These are phyloP conservation scores for Ogataea dorogensis DNA, from an alignment of 805 yeast species.

Conservation along the genomic window DNA sequence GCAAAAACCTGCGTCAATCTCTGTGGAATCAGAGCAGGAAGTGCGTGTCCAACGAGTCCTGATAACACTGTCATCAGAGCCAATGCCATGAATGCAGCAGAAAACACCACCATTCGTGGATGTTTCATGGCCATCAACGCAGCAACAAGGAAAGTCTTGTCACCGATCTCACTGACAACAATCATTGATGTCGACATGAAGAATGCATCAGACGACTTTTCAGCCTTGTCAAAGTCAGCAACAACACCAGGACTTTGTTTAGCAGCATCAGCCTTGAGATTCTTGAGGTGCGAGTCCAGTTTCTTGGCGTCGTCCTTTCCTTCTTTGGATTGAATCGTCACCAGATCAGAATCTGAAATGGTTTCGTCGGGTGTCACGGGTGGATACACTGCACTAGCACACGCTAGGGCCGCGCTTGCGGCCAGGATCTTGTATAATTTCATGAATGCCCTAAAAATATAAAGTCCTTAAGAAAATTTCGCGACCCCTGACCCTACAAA, in stretches of 20 bases:
- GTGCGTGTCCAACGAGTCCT: slow-evolving; percentile 87
- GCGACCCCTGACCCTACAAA: no score
- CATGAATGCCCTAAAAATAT: slow-evolving; percentile 9
- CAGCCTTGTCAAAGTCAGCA: slow-evolving; percentile 10
- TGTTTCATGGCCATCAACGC: slow-evolving; percentile 98
- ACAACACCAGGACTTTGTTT: slow-evolving; percentile 15
- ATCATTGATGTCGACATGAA: slow-evolving; percentile 88
- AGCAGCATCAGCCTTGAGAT: slow-evolving; percentile 16
- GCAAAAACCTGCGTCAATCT: slow-evolving; percentile 80
- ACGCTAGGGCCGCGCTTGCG: slow-evolving; percentile 6
- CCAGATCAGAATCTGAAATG: slow-evolving; percentile 16
- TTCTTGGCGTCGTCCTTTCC: slow-evolving; percentile 16
- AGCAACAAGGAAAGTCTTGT: slow-evolving; percentile 93
- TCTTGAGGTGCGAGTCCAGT: slow-evolving; percentile 14
- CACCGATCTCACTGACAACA: slow-evolving; percentile 93
- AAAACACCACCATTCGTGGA: slow-evolving; percentile 78
- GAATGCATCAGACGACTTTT: slow-evolving; percentile 49
- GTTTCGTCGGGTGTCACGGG: slow-evolving; percentile 16
- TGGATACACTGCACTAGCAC: slow-evolving; percentile 23
- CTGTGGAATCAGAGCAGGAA: slow-evolving; percentile 80
- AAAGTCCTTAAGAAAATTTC: not conserved
- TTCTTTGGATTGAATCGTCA: slow-evolving; percentile 18
- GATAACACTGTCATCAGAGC: slow-evolving; percentile 89
- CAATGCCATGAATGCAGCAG: slow-evolving; percentile 82
- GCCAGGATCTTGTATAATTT: slow-evolving; percentile 12